Percentiles rank a stretch among this genome's conserved stretches.
Evolutionary conservation across 225 moss, liverwort and hornwort genomes (phyloP).

Genomic region (Straminergon stramineum): DNA sequence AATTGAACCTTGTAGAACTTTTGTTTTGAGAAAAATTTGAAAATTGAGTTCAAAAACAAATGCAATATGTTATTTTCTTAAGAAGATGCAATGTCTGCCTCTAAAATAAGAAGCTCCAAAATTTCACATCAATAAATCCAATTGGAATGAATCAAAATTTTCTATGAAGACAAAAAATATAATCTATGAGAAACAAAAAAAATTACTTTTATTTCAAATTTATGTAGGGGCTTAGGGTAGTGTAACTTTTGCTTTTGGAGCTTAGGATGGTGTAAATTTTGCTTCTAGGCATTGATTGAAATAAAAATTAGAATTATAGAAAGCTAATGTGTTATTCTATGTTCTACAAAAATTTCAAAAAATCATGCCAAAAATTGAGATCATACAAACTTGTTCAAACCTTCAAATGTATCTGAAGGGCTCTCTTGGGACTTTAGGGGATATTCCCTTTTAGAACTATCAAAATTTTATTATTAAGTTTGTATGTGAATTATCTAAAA

Average conservation of each 20-base stretch:
- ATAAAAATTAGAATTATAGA: neutral
- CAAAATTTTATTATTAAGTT: neutral
- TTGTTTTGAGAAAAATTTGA: neutral
- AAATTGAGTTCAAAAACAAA: neutral
- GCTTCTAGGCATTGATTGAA: fast-evolving
- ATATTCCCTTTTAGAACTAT: neutral
- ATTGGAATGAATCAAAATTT: neutral
- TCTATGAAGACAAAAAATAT: neutral
- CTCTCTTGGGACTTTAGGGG: too few species aligned
- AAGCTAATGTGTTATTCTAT: neutral
- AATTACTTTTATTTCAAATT: neutral
- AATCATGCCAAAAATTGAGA: neutral
- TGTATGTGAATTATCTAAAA: neutral
- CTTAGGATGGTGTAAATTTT: neutral
- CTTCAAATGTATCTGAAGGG: neutral
- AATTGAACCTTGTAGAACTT: neutral
- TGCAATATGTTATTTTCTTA: neutral
- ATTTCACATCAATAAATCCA: neutral
- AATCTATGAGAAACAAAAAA: neutral
- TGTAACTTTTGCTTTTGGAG: neutral
- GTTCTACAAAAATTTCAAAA: neutral
- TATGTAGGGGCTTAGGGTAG: neutral
- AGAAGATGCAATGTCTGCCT: neutral
- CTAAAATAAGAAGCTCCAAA: neutral
- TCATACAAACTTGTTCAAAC: fast-evolving